A percentile compares a stretch with the other conserved stretches of the same genome.
These are phyloP conservation scores for Uncinocarpus reesii DNA, from an alignment of 2,329 filamentous ascomycete genomes.

Conservation along the genomic window DNA sequence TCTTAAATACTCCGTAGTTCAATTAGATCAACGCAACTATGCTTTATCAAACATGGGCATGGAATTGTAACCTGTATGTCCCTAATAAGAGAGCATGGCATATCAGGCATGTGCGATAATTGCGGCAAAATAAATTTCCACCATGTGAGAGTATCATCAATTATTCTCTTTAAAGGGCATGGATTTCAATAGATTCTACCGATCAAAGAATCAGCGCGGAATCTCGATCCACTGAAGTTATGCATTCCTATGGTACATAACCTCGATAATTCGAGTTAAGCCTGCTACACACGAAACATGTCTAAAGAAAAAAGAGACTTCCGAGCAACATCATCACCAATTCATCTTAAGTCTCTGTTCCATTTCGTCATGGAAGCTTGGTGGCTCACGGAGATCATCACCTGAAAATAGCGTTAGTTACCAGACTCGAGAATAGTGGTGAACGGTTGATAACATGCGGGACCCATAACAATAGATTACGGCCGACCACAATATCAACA, in stretches of 20 bases:
- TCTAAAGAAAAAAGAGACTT: neutral
- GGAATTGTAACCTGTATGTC: no score
- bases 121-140: no score
- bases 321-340: constrained; percentile 20
- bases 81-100: no score
- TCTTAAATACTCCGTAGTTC: no score
- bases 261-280: neutral
- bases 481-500: constrained; percentile 21
- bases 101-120: no score
- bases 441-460: constrained; percentile 6
- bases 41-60: no score
- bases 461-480: neutral
- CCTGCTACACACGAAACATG: neutral
- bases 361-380: constrained; percentile 83
- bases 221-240: constrained; percentile 4
- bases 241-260: constrained; percentile 8
- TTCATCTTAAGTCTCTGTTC: constrained; percentile 81
- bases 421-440: constrained; percentile 13
- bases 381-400: constrained; percentile 59
- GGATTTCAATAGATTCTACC: no score
- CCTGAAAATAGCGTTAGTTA: constrained; percentile 34
- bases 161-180: no score
- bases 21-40: no score
- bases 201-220: no score
- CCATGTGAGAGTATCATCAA: no score